These are phyloP conservation scores for Talaromyces sp. DNA, from an alignment of 2,329 filamentous ascomycete genomes.

Conservation along the genomic window DNA sequence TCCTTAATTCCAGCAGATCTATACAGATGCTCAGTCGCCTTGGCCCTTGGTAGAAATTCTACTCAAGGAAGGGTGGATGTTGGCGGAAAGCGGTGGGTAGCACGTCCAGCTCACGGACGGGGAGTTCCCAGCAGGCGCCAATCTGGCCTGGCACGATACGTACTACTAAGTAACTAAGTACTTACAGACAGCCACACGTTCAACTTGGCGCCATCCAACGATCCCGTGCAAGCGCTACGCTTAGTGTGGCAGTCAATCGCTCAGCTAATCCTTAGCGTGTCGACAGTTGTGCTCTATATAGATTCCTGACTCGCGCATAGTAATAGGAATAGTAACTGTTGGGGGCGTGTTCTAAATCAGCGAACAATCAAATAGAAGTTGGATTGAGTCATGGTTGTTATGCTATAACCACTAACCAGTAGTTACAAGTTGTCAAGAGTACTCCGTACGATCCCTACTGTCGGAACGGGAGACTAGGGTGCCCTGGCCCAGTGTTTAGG, in stretches of 20 bases:
- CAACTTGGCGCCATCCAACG: neutral
- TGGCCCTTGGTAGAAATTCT: neutral
- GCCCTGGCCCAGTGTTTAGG: slow-evolving; percentile 11
- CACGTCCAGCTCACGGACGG: slow-evolving; percentile 9
- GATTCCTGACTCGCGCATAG: neutral
- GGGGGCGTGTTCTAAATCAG: neutral
- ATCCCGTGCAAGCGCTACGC: neutral
- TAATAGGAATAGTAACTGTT: neutral
- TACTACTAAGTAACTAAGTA: neutral
- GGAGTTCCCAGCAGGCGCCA: slow-evolving; percentile 1
- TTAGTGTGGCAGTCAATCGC: slow-evolving; percentile 10
- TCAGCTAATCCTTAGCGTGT: slow-evolving; percentile 3
- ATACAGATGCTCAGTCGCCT: neutral
- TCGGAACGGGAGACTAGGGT: slow-evolving; percentile 12
- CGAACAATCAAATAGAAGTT: neutral
- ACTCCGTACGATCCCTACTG: neutral
- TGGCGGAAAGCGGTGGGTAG: neutral
- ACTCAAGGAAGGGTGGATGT: neutral
- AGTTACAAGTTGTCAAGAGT: no score
- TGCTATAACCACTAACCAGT: no score
- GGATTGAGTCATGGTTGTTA: neutral
- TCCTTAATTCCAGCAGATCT: neutral
- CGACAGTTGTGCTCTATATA: neutral
- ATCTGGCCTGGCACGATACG: neutral
- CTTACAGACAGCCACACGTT: slow-evolving; percentile 9